Evolutionary conservation across 2,329 filamentous ascomycete genomes (phyloP).

Genomic region (Alternaria postmessia): DNA sequence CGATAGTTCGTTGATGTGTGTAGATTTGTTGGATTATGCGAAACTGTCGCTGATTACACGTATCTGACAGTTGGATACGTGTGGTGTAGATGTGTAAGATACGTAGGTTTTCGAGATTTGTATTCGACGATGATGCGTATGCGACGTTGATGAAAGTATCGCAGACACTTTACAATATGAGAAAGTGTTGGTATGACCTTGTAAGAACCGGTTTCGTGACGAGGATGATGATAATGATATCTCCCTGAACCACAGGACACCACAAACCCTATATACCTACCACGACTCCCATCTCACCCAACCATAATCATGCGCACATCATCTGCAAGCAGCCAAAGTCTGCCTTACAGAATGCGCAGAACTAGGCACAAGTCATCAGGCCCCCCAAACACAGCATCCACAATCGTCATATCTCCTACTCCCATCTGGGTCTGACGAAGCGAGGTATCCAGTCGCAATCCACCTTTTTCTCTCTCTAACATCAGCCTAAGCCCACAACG

Average conservation of each 20-base stretch:
- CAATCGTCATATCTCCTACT: not conserved
- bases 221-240: not conserved
- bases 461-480: not conserved
- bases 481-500: not conserved
- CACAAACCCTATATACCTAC: conserved; percentile 1
- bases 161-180: not conserved
- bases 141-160: not conserved
- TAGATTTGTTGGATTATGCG: not conserved
- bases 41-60: not conserved
- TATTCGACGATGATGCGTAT: not conserved
- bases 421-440: not conserved
- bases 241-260: not conserved
- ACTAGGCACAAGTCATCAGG: not conserved
- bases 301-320: not conserved
- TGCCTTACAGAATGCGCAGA: not conserved
- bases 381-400: not conserved
- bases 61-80: not conserved
- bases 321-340: not conserved
- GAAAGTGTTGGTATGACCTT: not conserved
- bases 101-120: not conserved
- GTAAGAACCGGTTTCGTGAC: not conserved
- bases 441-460: not conserved
- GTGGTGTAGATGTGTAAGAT: not conserved
- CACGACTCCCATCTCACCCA: not conserved
- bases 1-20: not conserved